Conservation (phyloP, 441 rosid genomes). For the Sinapis alba region DNA sequence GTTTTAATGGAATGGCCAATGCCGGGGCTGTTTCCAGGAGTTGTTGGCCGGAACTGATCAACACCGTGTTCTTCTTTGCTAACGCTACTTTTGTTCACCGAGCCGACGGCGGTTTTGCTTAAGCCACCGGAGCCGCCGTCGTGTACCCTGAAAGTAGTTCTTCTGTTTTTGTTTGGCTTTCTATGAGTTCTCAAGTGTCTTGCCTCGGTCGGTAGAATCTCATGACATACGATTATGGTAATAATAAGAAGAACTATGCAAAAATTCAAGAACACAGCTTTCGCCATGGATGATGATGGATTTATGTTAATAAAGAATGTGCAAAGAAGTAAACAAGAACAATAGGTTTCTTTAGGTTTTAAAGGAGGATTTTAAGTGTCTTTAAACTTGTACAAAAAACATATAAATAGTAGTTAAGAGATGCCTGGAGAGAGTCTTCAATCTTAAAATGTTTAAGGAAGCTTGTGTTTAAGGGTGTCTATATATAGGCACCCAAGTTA, state of each 20-base stretch:
- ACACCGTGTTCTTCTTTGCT: slow-evolving; percentile 46
- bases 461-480: slow-evolving; percentile 17
- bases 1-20: slow-evolving; percentile 56
- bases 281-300: slow-evolving; percentile 40
- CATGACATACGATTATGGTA: slow-evolving; percentile 42
- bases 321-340: neutral
- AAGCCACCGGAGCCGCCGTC: slow-evolving; percentile 23
- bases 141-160: slow-evolving; percentile 16
- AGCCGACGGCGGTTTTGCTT: neutral
- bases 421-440: slow-evolving; percentile 17
- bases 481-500: slow-evolving; percentile 25
- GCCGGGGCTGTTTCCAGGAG: slow-evolving; percentile 82
- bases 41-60: slow-evolving; percentile 48
- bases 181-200: slow-evolving; percentile 41
- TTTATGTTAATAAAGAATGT: neutral
- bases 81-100: slow-evolving; percentile 31
- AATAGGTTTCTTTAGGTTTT: neutral
- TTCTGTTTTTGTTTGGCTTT: slow-evolving; percentile 31
- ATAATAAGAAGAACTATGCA: slow-evolving; percentile 33
- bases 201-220: slow-evolving; percentile 41
- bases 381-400: slow-evolving; percentile 14
- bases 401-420: slow-evolving; percentile 25
- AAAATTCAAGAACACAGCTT: slow-evolving; percentile 7
- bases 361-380: neutral
- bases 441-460: slow-evolving; percentile 23